These are phyloP conservation scores for Warburgia ugandensis DNA, from an alignment of 164 flowering plant genomes.

Conservation along the genomic window DNA sequence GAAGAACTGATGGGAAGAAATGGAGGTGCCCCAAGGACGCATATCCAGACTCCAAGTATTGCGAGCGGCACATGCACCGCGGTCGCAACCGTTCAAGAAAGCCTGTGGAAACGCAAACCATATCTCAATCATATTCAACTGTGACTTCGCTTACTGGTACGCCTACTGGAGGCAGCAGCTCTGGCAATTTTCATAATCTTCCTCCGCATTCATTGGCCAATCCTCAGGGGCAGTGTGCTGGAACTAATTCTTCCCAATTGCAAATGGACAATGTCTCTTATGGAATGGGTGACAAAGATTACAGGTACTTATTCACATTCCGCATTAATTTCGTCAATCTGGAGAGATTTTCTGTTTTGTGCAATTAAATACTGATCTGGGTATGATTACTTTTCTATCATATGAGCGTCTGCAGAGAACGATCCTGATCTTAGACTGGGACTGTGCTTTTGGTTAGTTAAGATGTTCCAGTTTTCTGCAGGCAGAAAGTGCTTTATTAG, in stretches of 20 bases:
- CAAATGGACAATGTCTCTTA: slow-evolving; percentile 51
- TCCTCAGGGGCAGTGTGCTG: slow-evolving; percentile 31
- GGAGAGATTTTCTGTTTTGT: not conserved
- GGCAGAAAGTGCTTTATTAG: no score
- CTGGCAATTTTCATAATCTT: slow-evolving; percentile 41
- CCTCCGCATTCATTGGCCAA: slow-evolving; percentile 36
- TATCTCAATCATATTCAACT: slow-evolving; percentile 60
- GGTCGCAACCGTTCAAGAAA: slow-evolving; percentile 93
- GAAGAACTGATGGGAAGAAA: slow-evolving; percentile 75
- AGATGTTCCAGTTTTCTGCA: no score
- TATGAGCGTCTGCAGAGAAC: no score
- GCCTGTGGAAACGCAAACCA: slow-evolving; percentile 91
- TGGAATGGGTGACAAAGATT: slow-evolving; percentile 61
- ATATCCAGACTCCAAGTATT: slow-evolving; percentile 65
- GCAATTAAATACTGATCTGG: not conserved
- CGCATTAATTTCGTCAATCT: not conserved
- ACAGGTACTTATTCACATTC: slow-evolving; percentile 35
- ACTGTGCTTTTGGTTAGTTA: no score
- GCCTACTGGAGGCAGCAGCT: slow-evolving; percentile 11
- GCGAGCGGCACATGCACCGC: slow-evolving; percentile 81
- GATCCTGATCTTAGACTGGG: no score
- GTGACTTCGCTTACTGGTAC: slow-evolving; percentile 31
- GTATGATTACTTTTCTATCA: no score
- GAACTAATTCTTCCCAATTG: slow-evolving; percentile 41
- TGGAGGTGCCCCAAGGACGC: slow-evolving; percentile 84